Conservation (phyloP, 164 flowering plant genomes). For the Vitis riparia region DNA sequence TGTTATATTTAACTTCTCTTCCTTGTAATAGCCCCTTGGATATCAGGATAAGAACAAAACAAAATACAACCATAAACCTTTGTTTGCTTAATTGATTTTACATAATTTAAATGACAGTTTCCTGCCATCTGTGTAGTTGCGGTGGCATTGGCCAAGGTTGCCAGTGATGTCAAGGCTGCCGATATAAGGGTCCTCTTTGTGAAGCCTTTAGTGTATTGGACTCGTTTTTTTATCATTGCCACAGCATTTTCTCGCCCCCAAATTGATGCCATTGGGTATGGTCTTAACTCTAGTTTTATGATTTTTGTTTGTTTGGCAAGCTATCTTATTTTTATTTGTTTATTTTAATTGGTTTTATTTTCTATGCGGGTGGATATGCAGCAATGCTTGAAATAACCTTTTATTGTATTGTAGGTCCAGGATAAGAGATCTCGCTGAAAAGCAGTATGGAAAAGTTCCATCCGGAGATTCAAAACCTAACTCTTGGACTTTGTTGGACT, state of each 20-base stretch:
- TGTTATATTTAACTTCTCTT: neutral
- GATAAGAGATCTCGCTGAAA: constrained; percentile 82
- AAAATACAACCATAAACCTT: neutral
- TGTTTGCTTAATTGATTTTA: neutral
- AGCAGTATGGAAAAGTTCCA: constrained; percentile 64
- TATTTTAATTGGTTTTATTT: neutral
- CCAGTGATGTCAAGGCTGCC: constrained; percentile 89
- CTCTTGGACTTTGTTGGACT: constrained; percentile 91
- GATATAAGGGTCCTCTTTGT: constrained; percentile 93
- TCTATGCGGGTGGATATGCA: neutral
- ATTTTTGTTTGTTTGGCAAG: neutral
- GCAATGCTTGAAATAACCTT: constrained; percentile 1
- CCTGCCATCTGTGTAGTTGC: constrained; percentile 61
- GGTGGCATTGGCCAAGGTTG: constrained; percentile 84
- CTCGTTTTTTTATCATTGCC: constrained; percentile 89
- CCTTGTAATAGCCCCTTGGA: neutral
- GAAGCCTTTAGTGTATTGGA: constrained; percentile 97
- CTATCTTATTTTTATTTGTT: neutral
- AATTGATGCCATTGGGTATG: constrained; percentile 88
- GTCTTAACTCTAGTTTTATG: neutral
- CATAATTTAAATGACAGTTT: constrained; percentile 8
- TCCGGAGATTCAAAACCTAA: constrained; percentile 86
- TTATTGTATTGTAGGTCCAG: constrained; percentile 44
- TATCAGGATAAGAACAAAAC: neutral
- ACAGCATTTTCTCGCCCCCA: constrained; percentile 98